Evolutionary conservation across 345 rosid genomes (phyloP), one percentile per base, ranked within the genome.

Genomic region (Luvunga scandens): DNA sequence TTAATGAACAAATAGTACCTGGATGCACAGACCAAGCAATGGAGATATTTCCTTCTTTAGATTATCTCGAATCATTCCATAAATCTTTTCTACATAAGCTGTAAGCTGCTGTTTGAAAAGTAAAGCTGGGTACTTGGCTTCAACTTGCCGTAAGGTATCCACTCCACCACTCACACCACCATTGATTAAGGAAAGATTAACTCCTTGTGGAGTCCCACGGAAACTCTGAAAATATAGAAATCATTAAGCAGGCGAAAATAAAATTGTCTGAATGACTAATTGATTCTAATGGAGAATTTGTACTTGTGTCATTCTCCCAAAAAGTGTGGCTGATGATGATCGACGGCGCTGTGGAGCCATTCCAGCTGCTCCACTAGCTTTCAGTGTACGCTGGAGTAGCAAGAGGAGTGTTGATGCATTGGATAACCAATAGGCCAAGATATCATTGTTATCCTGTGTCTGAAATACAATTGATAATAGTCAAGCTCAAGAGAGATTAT

Each of bases 1-100:
- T n/a, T 9, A 31, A 27, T 30, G 69, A 67, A 77, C 24, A 73
- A 75, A 53, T n/a, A 70, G 34, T 87, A 91, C 98, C 97, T 95
- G 98, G 77, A 95, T 95, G 89, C 98, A 95, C 82, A 95, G 84
- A 71, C 98, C 98, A 66, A 95, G 98, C 80, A 93, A 85, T 38
- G 98, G 98, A 76, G 98, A 95, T 69, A 95, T 95, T 84, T 95
- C 98, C 81, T 95, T 95, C 90, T 95, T 95, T 78, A 95, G 87
- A 84, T 93, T 95, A 84, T 95, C 98, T 22, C 98, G 85, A 83
- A 95, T 91, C 98, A 95, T 95, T 70, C 98, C 98, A 39, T 95
- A 95, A 77, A 95, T 93, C 88, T 95, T 95, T 81, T 95, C 98
- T 22, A 95, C 98, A 80, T 93, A 95, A 39, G 98, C 98, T 16